Percentiles rank a stretch among this genome's conserved stretches.
phyloP scores from a whole-genome alignment of 78 protist species.

The Guillardia theta region DNA sequence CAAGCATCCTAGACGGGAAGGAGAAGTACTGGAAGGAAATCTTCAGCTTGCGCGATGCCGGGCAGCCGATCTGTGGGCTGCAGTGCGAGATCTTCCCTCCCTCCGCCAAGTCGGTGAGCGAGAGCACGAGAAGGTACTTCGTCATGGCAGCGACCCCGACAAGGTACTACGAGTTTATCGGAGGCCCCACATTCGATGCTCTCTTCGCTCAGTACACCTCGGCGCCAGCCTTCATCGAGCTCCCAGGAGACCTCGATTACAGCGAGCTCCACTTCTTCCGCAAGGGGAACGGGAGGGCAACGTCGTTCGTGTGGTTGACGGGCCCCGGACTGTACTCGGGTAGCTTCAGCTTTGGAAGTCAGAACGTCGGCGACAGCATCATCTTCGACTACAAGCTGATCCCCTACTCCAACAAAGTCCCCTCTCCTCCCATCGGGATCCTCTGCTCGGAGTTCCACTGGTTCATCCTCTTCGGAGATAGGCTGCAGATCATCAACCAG shows the following conservation, averaged over 20 bases:
- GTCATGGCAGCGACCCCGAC: slow-evolving; percentile 73
- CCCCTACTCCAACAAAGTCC: slow-evolving; percentile 33
- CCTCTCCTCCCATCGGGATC: slow-evolving; percentile 37
- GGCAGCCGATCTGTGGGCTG: slow-evolving; percentile 65
- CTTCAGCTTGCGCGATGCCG: slow-evolving; percentile 44
- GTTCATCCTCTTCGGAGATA: slow-evolving; percentile 60
- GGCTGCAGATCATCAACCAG: slow-evolving; percentile 59
- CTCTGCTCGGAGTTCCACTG: slow-evolving; percentile 70
- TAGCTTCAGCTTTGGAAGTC: not conserved
- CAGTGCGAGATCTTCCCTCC: slow-evolving; percentile 50
- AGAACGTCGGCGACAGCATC: slow-evolving; percentile 60
- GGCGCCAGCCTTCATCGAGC: slow-evolving; percentile 63
- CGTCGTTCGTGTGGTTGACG: slow-evolving; percentile 75
- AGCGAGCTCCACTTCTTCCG: slow-evolving; percentile 59
- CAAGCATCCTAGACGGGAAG: slow-evolving; percentile 56
- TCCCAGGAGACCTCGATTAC: slow-evolving; percentile 50
- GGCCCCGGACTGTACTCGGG: slow-evolving; percentile 36
- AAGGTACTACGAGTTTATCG: slow-evolving; percentile 21
- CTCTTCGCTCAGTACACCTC: slow-evolving; percentile 45
- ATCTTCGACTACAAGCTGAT: slow-evolving; percentile 44
- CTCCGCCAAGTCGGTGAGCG: not conserved
- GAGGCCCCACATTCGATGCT: slow-evolving; percentile 61
- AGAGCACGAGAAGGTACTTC: not conserved
- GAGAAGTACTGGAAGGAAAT: slow-evolving; percentile 35
- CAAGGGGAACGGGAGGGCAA: slow-evolving; percentile 20